These are phyloP conservation scores for Theobroma cacao DNA, from an alignment of 345 rosid species.

Conservation along the genomic window DNA sequence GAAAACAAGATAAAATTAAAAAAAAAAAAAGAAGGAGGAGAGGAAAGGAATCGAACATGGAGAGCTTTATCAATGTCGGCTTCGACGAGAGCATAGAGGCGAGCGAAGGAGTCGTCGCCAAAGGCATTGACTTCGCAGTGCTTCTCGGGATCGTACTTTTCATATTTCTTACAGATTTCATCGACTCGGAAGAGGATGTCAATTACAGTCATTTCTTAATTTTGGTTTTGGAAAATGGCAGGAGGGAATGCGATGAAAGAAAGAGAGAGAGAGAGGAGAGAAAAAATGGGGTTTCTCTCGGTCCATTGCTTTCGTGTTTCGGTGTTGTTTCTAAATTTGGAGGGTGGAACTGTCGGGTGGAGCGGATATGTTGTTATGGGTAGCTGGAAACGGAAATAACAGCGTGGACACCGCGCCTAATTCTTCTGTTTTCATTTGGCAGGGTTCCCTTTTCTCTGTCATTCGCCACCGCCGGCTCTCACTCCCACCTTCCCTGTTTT, in stretches of 20 bases:
- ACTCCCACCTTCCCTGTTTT: too few relatives aligned
- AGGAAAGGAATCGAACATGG: constrained; percentile 30
- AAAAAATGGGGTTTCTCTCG: not conserved
- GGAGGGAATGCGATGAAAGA: not conserved
- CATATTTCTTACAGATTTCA: constrained; percentile 77
- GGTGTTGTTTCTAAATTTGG: not conserved
- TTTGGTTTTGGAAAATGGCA: not conserved
- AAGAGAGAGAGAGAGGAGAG: not conserved
- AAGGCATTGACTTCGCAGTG: constrained; percentile 53
- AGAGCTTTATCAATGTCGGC: constrained; percentile 51
- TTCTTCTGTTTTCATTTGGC: not conserved
- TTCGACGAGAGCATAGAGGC: constrained; percentile 48
- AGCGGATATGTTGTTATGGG: not conserved
- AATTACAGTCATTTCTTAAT: constrained; percentile 52
- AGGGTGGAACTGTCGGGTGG: not conserved
- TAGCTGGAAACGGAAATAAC: not conserved
- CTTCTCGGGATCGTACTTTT: constrained; percentile 69
- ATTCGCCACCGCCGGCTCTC: not conserved
- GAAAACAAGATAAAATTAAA: too few relatives aligned
- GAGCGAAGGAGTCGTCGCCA: constrained; percentile 74
- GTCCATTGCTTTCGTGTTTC: not conserved
- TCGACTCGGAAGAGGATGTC: constrained; percentile 71
- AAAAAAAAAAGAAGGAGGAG: not conserved
- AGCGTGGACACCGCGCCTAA: not conserved
- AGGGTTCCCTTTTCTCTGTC: not conserved